phyloP scores from a whole-genome alignment of 768 basidiomycete species.

The Pisolithus marmoratus region DNA sequence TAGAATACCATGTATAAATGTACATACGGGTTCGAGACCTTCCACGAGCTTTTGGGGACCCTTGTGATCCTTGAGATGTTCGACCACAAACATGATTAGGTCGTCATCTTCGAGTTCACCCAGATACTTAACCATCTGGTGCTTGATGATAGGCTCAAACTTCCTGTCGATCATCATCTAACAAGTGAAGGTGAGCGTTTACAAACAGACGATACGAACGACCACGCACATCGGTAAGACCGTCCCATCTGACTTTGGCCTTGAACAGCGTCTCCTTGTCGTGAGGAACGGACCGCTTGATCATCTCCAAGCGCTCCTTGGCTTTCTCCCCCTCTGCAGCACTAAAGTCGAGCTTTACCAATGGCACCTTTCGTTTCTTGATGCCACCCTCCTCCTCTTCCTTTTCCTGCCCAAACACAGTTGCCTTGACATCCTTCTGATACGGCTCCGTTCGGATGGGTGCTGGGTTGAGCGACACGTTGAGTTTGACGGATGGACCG shows the following conservation, averaged over 20 bases:
- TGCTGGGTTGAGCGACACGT: slow-evolving; percentile 59
- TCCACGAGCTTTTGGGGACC: slow-evolving; percentile 80
- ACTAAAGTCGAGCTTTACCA: slow-evolving; percentile 89
- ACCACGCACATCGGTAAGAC: slow-evolving; percentile 70
- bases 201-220: not conserved
- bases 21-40: slow-evolving; percentile 83
- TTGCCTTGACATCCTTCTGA: slow-evolving; percentile 44
- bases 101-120: slow-evolving; percentile 94
- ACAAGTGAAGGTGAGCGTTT: slow-evolving; percentile 6
- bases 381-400: slow-evolving; percentile 80
- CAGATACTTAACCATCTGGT: slow-evolving; percentile 79
- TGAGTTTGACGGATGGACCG: slow-evolving; percentile 83
- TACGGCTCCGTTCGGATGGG: slow-evolving; percentile 41
- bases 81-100: slow-evolving; percentile 87
- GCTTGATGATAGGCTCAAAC: slow-evolving; percentile 77
- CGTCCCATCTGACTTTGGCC: slow-evolving; percentile 88
- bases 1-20: not conserved
- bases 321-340: slow-evolving; percentile 79
- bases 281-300: slow-evolving; percentile 65
- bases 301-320: slow-evolving; percentile 73
- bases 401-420: slow-evolving; percentile 75
- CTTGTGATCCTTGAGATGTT: slow-evolving; percentile 90
- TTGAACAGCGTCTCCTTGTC: slow-evolving; percentile 79
- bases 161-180: slow-evolving; percentile 81
- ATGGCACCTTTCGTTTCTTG: slow-evolving; percentile 76